Evolutionary conservation across 2,329 filamentous ascomycete species (phyloP).

Genomic region (Nothomitra cinnamomea): DNA sequence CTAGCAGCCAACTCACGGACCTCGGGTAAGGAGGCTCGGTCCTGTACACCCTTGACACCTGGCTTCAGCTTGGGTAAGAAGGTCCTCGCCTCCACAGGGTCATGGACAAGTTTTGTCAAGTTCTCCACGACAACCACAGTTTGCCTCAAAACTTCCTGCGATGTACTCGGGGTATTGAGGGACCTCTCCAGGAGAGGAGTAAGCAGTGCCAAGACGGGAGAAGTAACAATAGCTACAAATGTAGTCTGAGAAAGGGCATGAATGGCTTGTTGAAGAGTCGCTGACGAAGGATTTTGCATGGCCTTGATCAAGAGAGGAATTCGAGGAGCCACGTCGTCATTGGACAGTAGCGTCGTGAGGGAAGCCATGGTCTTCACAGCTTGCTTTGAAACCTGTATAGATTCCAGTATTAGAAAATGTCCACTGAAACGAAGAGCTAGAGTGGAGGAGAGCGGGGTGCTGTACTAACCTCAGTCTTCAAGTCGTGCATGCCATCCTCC

Average conservation of each 20-base stretch:
- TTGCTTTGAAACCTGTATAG: constrained; percentile 48
- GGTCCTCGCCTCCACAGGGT: constrained; percentile 80
- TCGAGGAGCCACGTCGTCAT: constrained; percentile 87
- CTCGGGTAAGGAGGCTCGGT: constrained; percentile 82
- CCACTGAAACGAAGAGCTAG: neutral
- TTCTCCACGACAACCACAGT: constrained; percentile 96
- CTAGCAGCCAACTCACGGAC: constrained; percentile 78
- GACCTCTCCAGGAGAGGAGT: constrained; percentile 90
- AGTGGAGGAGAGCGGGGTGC: neutral
- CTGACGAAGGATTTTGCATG: constrained; percentile 82
- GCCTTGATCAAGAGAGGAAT: constrained; percentile 86
- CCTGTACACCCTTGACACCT: constrained; percentile 75
- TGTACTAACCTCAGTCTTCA: constrained; percentile 59
- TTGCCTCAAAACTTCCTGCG: constrained; percentile 87
- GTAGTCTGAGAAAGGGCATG: constrained; percentile 93
- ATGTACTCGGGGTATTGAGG: constrained; percentile 75
- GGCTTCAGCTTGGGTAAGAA: constrained; percentile 92
- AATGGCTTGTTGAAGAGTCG: constrained; percentile 86
- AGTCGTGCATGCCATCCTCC: constrained; percentile 87
- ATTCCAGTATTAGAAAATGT: neutral
- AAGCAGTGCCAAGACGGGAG: constrained; percentile 81
- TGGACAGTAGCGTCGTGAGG: constrained; percentile 75
- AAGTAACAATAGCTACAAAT: constrained; percentile 94
- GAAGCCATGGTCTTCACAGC: constrained; percentile 84
- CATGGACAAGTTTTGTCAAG: constrained; percentile 93